Conservation (phyloP, 2,329 filamentous ascomycete genomes). For the Nigrospora sphaerica region DNA sequence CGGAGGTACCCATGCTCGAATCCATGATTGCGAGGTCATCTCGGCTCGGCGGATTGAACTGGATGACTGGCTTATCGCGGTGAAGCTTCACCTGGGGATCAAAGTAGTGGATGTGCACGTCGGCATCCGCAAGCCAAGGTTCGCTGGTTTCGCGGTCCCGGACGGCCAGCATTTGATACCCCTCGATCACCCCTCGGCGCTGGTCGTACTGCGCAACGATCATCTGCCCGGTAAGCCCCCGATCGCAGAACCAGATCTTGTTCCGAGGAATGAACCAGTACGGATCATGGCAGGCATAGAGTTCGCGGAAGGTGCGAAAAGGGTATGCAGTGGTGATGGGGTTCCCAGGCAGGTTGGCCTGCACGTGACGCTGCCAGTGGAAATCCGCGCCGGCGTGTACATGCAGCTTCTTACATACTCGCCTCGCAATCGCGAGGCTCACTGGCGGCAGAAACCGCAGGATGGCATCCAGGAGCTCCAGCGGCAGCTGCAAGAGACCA, state of each 20-base stretch:
- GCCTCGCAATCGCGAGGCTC: constrained; percentile 54
- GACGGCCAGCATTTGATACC: constrained; percentile 66
- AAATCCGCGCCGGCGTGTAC: constrained; percentile 56
- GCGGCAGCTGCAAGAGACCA: constrained; percentile 53
- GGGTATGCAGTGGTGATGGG: constrained; percentile 48
- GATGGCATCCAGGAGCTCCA: constrained; percentile 70
- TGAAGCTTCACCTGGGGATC: constrained; percentile 64
- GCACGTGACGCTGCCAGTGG: constrained; percentile 66
- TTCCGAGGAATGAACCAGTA: constrained; percentile 78
- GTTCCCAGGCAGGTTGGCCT: constrained; percentile 56
- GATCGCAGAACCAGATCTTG: constrained; percentile 83
- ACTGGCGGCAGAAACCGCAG: constrained; percentile 56
- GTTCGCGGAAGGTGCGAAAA: constrained; percentile 57
- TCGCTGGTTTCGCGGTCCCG: constrained; percentile 46
- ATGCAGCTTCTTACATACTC: constrained; percentile 55
- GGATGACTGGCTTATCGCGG: constrained; percentile 64
- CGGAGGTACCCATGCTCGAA: constrained; percentile 6
- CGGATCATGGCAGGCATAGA: constrained; percentile 69
- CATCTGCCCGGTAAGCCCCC: constrained; percentile 64
- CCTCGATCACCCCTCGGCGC: constrained; percentile 68
- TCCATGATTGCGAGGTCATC: constrained; percentile 13
- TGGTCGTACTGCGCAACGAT: constrained; percentile 73
- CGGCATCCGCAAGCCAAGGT: constrained; percentile 56
- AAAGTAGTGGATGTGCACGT: constrained; percentile 67
- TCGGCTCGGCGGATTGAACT: constrained; percentile 33